These are phyloP conservation scores for Acer campestre DNA, from an alignment of 345 rosid genomes.

Conservation along the genomic window DNA sequence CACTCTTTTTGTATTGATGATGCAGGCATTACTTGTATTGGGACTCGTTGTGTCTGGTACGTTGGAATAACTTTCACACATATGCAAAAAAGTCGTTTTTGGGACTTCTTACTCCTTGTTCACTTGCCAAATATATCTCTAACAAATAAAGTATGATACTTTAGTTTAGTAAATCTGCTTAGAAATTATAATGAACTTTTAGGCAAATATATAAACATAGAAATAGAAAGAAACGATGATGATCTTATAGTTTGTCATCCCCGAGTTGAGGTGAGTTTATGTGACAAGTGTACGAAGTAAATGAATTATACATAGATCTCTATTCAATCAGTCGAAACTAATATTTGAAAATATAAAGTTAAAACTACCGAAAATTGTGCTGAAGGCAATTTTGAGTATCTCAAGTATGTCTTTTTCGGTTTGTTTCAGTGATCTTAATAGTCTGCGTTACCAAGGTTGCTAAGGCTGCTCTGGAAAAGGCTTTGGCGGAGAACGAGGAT, in stretches of 20 bases:
- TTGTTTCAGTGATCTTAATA: slow-evolving; percentile 72
- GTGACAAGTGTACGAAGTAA: not conserved
- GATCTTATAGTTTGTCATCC: not conserved
- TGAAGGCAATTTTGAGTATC: slow-evolving; percentile 12
- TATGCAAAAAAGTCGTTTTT: not conserved
- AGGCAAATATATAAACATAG: not conserved
- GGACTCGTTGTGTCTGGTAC: slow-evolving; percentile 85
- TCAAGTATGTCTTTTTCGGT: slow-evolving; percentile 7
- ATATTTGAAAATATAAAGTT: not conserved
- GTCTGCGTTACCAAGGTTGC: slow-evolving; percentile 80
- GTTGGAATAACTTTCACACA: slow-evolving; percentile 29
- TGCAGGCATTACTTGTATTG: slow-evolving; percentile 67
- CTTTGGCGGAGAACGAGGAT: slow-evolving; percentile 85
- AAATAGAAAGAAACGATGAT: not conserved
- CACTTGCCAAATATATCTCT: not conserved
- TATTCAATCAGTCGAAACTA: not conserved
- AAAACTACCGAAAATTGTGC: not conserved
- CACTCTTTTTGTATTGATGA: not conserved
- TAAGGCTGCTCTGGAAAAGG: slow-evolving; percentile 77
- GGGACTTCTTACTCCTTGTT: not conserved
- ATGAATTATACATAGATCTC: not conserved
- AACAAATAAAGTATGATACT: not conserved
- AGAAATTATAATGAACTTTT: not conserved
- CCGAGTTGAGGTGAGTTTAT: not conserved
- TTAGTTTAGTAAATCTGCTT: not conserved